Evolutionary conservation across 371 early-diverging fungal species (phyloP), one percentile per base, ranked within the genome.

Genomic region (Cokeromyces recurvatus): DNA sequence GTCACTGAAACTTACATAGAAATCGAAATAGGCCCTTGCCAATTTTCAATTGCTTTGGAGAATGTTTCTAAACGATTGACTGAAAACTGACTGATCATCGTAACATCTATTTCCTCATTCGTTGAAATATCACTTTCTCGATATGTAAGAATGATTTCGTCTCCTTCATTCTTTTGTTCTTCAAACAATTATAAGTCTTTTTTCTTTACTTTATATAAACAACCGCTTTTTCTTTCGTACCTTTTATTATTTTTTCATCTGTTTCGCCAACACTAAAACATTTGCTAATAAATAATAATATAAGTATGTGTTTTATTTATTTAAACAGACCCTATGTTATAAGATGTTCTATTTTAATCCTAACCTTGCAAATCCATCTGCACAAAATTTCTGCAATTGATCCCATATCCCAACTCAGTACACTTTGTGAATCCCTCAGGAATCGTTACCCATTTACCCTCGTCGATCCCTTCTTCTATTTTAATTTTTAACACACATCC

Each of bases 1-100:
- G n/a, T n/a, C n/a, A n/a, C n/a, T n/a, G n/a, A n/a, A n/a, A 2
- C 71, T 56, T 75, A 81, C 84, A 81, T 70, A 20, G 76, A 71
- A 34, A 68, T 57, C 4, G 81, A 72, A 7, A 80, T 68, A 3
- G 84, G 84, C 2, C 84, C 81, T 12, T 39, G 39, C 84, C 84
- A 84, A 15, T 45, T 58, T 9, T 57, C 48, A 9, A 76, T 63
- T 1, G 75, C 78, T 14, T 66, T 57, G 35, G 71, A 62, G 53
- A 84, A 84, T 10, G 66, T 55, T 11, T 66, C 63, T 14, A 84
- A 56, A 27, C 81, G 68, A 51, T 81, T 80, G 21, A 78, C 78
- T 12, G 81, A 75, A 40, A 80, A 81, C 47, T 84, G 84, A 3
- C 78, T 67, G 16, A 84, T 61, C 49, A 84, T 55, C 0, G 79